Evolutionary conservation across 495 filamentous ascomycete genomes (phyloP).

Genomic region (Neurospora sp.): DNA sequence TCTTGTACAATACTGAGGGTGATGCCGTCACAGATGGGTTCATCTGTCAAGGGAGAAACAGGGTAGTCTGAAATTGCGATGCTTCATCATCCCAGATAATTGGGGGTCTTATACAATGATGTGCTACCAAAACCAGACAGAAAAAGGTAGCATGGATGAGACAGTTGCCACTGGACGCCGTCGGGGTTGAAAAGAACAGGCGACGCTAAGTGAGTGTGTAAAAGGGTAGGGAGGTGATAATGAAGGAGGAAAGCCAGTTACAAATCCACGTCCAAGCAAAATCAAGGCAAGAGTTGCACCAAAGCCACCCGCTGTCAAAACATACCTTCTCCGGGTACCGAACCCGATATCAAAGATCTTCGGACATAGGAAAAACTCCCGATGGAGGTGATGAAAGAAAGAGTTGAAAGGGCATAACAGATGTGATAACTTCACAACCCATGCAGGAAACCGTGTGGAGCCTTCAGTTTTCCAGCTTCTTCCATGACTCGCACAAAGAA

Average conservation of each 20-base stretch:
- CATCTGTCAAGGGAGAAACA: too few species aligned
- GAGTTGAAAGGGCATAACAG: not conserved
- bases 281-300: not conserved
- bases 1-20: not conserved
- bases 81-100: too few species aligned
- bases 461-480: not conserved
- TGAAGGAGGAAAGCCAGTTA: not conserved
- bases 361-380: not conserved
- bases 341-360: not conserved
- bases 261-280: not conserved
- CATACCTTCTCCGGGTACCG: not conserved
- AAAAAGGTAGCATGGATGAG: not conserved
- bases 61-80: too few species aligned
- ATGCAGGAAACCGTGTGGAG: not conserved
- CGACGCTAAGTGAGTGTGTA: not conserved
- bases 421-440: not conserved
- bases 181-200: not conserved
- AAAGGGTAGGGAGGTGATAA: not conserved
- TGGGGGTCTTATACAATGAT: not conserved
- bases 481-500: not conserved
- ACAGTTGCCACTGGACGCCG: not conserved
- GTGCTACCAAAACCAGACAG: not conserved
- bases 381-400: not conserved
- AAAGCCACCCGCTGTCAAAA: not conserved
- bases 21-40: too few species aligned